Percentiles rank a stretch among this genome's conserved stretches.
Conservation (phyloP, 208 protist genomes). For the Pavlovales sp. region DNA sequence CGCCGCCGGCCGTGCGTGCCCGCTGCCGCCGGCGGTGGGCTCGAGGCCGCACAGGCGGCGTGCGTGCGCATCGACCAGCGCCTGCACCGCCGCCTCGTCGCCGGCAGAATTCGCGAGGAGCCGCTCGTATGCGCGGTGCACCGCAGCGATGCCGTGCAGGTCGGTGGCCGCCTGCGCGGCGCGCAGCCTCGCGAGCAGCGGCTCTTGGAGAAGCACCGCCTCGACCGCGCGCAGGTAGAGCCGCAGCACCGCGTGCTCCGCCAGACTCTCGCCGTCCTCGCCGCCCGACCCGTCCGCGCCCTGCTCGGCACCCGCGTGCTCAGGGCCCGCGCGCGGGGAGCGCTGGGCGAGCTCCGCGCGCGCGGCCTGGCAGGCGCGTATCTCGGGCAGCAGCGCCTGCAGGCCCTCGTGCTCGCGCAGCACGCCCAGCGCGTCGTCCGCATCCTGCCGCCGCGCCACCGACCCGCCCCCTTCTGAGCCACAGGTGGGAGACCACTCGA, state of each 20-base stretch:
- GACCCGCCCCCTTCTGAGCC: no score
- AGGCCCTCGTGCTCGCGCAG: no score
- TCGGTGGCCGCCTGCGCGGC: neutral
- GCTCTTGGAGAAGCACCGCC: neutral
- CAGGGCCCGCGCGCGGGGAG: no score
- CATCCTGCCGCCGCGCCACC: no score
- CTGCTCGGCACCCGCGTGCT: neutral
- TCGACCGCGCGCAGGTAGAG: neutral
- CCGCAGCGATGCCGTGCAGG: neutral
- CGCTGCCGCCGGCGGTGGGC: no score
- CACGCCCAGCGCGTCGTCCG: no score
- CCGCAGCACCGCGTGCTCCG: neutral
- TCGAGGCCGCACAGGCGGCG: neutral
- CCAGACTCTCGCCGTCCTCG: no score
- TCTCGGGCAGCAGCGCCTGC: no score
- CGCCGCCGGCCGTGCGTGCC: no score
- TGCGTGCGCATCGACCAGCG: neutral
- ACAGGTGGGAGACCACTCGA: no score
- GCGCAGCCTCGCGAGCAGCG: neutral
- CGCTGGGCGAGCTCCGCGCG: neutral
- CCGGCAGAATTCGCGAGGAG: neutral
- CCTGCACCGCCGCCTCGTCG: neutral
- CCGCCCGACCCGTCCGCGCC: no score
- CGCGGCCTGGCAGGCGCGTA: no score
- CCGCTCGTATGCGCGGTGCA: neutral